Percentiles rank a stretch among this genome's conserved stretches.
Conservation (phyloP, 139 green algal genomes). For the Closterium sp. region DNA sequence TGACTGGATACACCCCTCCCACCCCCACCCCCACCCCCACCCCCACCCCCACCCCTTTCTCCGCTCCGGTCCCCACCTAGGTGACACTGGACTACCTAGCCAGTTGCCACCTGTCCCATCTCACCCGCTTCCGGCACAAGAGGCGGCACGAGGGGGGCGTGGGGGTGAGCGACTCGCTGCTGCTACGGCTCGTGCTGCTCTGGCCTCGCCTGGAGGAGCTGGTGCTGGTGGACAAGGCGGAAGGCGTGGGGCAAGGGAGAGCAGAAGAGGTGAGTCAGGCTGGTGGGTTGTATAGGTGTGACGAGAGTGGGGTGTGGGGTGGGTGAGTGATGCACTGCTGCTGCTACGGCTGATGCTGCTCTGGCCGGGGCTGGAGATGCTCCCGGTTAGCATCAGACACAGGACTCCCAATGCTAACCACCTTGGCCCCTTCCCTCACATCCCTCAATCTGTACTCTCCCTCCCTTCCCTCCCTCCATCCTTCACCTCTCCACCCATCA, state of each 20-base stretch:
- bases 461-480: too few species aligned
- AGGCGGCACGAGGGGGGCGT: conserved; percentile 13
- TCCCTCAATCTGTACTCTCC: background rate
- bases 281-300: too few species aligned
- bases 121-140: conserved; percentile 31
- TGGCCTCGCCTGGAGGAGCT: conserved; percentile 39
- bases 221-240: conserved; percentile 25
- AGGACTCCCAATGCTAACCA: too few species aligned
- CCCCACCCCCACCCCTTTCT: background rate
- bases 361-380: too few species aligned
- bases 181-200: background rate
- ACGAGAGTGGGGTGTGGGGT: too few species aligned
- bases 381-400: too few species aligned
- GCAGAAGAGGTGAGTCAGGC: background rate
- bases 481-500: too few species aligned
- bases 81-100: background rate
- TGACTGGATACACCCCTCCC: background rate
- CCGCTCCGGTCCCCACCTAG: background rate
- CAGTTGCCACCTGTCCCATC: background rate
- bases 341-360: too few species aligned
- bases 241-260: conserved; percentile 8
- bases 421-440: background rate
- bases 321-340: background rate
- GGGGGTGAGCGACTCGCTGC: background rate
- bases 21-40: too few species aligned